phyloP scores from a whole-genome alignment of 306 rosid species.

The Psophocarpus tetragonolobus region DNA sequence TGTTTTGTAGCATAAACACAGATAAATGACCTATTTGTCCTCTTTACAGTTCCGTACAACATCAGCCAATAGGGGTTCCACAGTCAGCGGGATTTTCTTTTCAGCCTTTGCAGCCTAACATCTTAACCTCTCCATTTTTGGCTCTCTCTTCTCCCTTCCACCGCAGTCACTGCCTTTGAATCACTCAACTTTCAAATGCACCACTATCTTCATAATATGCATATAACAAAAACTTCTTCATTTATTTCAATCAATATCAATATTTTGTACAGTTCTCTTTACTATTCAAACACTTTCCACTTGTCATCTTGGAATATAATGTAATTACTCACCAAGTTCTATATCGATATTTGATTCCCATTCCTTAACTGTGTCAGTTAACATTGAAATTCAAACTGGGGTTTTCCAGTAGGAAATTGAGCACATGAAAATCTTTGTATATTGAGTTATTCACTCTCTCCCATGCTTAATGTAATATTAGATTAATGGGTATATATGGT shows the following conservation, averaged over 20 bases:
- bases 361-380: slow-evolving; percentile 17
- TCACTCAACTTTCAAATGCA: slow-evolving; percentile 26
- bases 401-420: not conserved
- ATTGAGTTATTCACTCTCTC: no score
- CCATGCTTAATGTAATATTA: no score
- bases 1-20: not conserved
- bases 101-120: slow-evolving; percentile 79
- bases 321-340: slow-evolving; percentile 31
- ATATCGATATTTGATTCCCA: slow-evolving; percentile 23
- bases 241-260: not conserved
- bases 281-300: slow-evolving; percentile 33
- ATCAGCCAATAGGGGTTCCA: slow-evolving; percentile 58
- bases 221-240: slow-evolving; percentile 30
- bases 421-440: not conserved
- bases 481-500: no score
- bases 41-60: slow-evolving; percentile 67
- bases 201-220: slow-evolving; percentile 18
- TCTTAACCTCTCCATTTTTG: slow-evolving; percentile 64
- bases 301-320: slow-evolving; percentile 29
- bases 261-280: slow-evolving; percentile 38
- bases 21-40: slow-evolving; percentile 7
- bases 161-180: slow-evolving; percentile 64
- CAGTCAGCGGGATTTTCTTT: slow-evolving; percentile 69
- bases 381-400: not conserved
- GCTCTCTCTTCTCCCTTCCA: slow-evolving; percentile 64